Evolutionary conservation across 257 asterid species (phyloP), one percentile per base, ranked within the genome.

Genomic region (Solanum tarijense): DNA sequence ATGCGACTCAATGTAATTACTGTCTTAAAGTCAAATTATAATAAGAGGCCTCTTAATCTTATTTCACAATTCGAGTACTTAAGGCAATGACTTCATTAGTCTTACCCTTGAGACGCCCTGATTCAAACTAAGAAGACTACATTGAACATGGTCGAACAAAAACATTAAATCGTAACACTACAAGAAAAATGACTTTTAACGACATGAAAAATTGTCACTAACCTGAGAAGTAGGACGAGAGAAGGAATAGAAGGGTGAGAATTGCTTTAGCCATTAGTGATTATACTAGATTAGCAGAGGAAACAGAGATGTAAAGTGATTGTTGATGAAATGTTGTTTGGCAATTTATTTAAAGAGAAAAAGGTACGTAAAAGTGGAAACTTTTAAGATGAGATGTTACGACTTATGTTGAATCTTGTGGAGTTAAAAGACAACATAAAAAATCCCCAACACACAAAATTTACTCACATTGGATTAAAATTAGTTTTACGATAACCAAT

Each of bases 201-300:
- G 52, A 52, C 12, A 75, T 18, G 32, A 29, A 39, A 36, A 88
- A 10, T 29, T 58, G 4, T 75, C n/a, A 76, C 60, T 76, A 46
- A 91, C 95, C 93, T 90, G 91, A 90, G 87, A 87, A 71, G 88
- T 79, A 86, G 83, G 85, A 86, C 84, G 83, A 21, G 32, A 89
- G 86, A 27, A 88, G 55, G 84, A 91, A n/a, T 21, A 87, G 31
- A 84, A 87, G 65, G 8, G 90, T 12, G 48, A 83, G 21, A 46
- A 25, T 36, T 55, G 86, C 83, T 91, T 91, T 93, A 86, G 90
- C 92, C 94, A 93, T 93, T 1, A 71, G 29, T 76, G 58, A 29
- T 25, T 27, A 29, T 39, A 62, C 23, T 5, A 73, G 27, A 34
- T 74, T 74, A 5, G 52, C 16, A 74, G 46, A 73, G 83, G 16